Conservation (phyloP, 2,329 filamentous ascomycete species). For the Sporothrix brasiliensis region DNA sequence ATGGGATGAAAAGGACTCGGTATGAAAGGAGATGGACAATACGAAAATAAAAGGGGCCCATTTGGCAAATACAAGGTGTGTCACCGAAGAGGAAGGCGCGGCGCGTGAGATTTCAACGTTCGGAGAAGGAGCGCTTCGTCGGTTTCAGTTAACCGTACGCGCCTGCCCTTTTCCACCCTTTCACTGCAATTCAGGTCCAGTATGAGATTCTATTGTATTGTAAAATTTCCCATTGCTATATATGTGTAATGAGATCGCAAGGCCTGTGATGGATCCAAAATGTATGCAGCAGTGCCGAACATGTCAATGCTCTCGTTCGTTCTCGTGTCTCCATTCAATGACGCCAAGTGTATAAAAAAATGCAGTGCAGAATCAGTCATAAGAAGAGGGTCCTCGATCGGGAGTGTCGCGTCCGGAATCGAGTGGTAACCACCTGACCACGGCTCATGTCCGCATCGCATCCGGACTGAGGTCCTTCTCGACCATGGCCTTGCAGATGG, state of each 20-base stretch:
- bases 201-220: constrained; percentile 2
- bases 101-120: no score
- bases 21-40: no score
- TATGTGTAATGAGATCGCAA: not conserved
- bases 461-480: constrained; percentile 73
- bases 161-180: not conserved
- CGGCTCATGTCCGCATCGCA: not conserved
- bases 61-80: no score
- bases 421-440: not conserved
- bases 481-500: constrained; percentile 83
- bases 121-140: no score
- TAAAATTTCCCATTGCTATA: constrained; percentile 6
- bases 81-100: no score
- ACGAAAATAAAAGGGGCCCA: no score
- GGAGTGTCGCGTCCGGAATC: not conserved
- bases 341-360: constrained; percentile 19
- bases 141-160: no score
- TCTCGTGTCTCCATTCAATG: constrained; percentile 5
- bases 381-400: not conserved
- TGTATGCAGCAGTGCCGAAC: constrained; percentile 5
- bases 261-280: not conserved
- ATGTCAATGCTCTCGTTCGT: constrained; percentile 7
- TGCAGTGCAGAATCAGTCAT: constrained; percentile 10
- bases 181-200: no score
- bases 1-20: no score